Conservation (phyloP, 2,329 filamentous ascomycete species). For the Pseudogymnoascus verrucosus region DNA sequence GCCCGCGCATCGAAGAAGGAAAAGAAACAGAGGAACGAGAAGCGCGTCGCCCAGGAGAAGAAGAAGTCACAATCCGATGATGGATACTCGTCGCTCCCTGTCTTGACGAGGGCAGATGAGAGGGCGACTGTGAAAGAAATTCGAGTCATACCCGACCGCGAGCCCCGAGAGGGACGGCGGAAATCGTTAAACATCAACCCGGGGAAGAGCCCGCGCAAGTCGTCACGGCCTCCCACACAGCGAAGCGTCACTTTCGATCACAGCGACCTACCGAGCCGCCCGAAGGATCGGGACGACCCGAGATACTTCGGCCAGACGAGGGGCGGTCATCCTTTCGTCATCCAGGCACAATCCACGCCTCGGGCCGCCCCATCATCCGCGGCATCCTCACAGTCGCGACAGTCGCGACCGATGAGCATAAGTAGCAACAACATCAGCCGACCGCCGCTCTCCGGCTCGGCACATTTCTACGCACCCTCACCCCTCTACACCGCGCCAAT, state of each 20-base stretch:
- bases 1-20: constrained; percentile 19
- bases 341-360: background rate
- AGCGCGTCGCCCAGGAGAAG: constrained; percentile 1
- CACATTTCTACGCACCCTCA: constrained; percentile 15
- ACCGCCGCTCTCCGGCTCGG: constrained; percentile 22
- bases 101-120: background rate
- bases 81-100: background rate
- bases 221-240: constrained; percentile 17
- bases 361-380: background rate
- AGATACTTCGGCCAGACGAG: constrained; percentile 19
- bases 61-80: background rate
- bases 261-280: background rate
- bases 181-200: constrained; percentile 17
- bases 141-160: background rate
- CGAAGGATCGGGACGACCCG: constrained; percentile 16
- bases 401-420: background rate
- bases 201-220: constrained; percentile 18
- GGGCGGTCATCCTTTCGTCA: background rate
- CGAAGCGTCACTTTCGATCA: constrained; percentile 13
- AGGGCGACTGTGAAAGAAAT: background rate
- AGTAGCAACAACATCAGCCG: background rate
- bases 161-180: constrained; percentile 17
- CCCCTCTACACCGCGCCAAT: background rate
- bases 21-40: constrained; percentile 14
- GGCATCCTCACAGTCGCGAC: background rate